phyloP scores from a whole-genome alignment of 352 stramenopile species.

The Peronospora farinosa region DNA sequence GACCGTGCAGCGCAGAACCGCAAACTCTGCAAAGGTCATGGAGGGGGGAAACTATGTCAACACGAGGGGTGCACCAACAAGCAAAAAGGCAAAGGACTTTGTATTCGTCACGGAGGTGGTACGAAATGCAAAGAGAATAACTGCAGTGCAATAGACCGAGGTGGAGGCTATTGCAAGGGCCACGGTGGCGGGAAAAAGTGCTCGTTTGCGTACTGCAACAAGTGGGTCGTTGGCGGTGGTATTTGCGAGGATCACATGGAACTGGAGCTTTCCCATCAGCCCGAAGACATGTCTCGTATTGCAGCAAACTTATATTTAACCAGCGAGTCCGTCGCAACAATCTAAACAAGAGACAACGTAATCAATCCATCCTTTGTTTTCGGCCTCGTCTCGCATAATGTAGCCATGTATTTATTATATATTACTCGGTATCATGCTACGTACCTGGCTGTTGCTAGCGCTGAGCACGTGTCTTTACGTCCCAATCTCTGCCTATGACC shows the following conservation, averaged over 20 bases:
- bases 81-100: conserved; percentile 79
- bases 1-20: conserved; percentile 73
- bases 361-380: conserved; percentile 9
- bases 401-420: neutral
- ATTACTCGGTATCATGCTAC: conserved; percentile 6
- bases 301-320: conserved; percentile 65
- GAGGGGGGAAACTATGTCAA: conserved; percentile 63
- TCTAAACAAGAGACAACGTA: conserved; percentile 23
- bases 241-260: conserved; percentile 68
- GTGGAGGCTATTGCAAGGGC: conserved; percentile 78
- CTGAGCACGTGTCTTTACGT: conserved; percentile 7
- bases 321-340: conserved; percentile 50
- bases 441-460: conserved; percentile 9
- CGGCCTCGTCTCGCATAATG: neutral
- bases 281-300: conserved; percentile 53
- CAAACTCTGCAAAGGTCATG: conserved; percentile 79
- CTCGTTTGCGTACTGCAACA: conserved; percentile 55
- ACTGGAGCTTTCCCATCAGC: conserved; percentile 45
- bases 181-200: conserved; percentile 83
- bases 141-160: conserved; percentile 63
- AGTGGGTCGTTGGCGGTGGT: conserved; percentile 73
- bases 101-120: conserved; percentile 76
- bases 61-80: conserved; percentile 76
- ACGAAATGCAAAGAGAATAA: conserved; percentile 66
- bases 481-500: neutral